Conservation (phyloP, 2,329 filamentous ascomycete species). For the Fusarium newnesense region DNA sequence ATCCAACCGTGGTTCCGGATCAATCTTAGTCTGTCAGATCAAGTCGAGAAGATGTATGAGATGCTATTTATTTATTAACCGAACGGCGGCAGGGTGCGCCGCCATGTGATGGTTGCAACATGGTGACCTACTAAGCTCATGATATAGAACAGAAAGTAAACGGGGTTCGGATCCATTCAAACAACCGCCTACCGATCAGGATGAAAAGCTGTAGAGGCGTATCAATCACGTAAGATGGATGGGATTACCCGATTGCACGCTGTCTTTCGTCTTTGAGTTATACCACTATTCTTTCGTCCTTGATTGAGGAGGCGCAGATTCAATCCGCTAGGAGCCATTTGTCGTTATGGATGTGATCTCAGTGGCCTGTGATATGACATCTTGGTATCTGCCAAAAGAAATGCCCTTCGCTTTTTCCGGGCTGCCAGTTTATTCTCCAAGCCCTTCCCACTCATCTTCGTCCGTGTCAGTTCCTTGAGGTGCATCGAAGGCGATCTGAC, state of each 20-base stretch:
- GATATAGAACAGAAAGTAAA: background rate
- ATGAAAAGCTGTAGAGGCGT: background rate
- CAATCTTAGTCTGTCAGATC: background rate
- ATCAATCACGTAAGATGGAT: slow-evolving; percentile 18
- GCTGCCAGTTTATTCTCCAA: slow-evolving; percentile 37
- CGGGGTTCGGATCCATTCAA: slow-evolving; percentile 29
- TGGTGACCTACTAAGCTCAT: background rate
- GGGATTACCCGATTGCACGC: slow-evolving; percentile 20
- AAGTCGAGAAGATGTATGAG: background rate
- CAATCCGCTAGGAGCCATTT: background rate
- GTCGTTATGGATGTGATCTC: background rate
- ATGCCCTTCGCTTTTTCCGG: background rate
- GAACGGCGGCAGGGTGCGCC: background rate
- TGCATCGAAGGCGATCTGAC: slow-evolving; percentile 16
- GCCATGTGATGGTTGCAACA: background rate
- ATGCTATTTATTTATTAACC: slow-evolving; percentile 17
- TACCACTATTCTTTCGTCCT: background rate
- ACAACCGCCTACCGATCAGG: slow-evolving; percentile 5
- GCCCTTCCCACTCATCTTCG: slow-evolving; percentile 42
- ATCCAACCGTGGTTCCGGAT: background rate
- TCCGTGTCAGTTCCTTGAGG: slow-evolving; percentile 32
- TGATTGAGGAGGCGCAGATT: background rate
- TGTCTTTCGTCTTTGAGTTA: background rate
- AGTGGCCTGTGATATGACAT: background rate
- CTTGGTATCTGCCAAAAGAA: background rate